Base-by-base conservation (phyloP, 2,329 filamentous ascomycete species). In the Ustulina deusta region DNA sequence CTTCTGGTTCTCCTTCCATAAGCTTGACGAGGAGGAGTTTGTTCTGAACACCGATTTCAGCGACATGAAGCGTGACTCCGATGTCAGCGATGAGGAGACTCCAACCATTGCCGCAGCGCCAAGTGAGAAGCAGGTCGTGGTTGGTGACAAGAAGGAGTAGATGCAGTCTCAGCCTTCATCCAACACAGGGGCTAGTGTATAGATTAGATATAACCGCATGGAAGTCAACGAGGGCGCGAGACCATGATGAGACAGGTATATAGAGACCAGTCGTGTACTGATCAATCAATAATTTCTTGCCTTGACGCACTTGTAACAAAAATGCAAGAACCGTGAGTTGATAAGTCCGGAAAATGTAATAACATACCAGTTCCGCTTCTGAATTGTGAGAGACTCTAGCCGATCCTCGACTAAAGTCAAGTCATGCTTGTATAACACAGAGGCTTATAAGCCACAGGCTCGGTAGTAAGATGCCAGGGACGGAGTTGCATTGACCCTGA, bases 111-210 rank as follows among this genome's bases (percentile, higher is more conserved):
- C 51, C 1, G 25, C 49, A 74, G 84, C 83, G 66, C 54, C 57
- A 51, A 36, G 15, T 11, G 84, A 89, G 73, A 90, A 90, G 81
- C 87, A 89, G 70, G 82, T 89, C 65, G 81, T 84, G 52, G 83
- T 90, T 69, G 84, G 51, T 29, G 68, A 70, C 32, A 70, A 69
- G 68, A 72, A 70, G 59, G 57, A 38, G 9, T 71, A 63, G 56
- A 55, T 38, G n/a, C 22, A 34, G 6, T 40, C 20, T 46, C 3
- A 48, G 25, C 15, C 17, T 9, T 7, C 17, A 27, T 38, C 34
- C 17, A 48, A 60, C 55, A 13, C 6, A 49, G 29, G 27, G 22
- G 20, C 25, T 7, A 20, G 15, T 58, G 20, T 63, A 55, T 32
- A 32, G n/a, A 40, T 29, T 63, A 46, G n/a, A 58, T 17, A 22